Evolutionary conservation across 441 rosid genomes (phyloP).

Genomic region (Pelargonium myrrhifolium): DNA sequence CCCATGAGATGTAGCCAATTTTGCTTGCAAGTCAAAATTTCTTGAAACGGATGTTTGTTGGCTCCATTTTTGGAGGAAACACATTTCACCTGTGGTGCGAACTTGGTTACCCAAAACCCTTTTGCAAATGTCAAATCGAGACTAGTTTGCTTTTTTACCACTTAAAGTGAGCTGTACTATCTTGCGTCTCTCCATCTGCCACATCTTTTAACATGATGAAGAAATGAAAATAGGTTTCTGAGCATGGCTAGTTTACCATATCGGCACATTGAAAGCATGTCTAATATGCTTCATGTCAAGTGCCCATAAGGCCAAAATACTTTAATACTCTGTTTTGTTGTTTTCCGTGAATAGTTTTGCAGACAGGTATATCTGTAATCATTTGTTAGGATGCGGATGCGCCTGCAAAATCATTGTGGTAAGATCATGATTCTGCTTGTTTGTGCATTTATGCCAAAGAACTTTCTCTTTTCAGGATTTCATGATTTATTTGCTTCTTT

Average conservation of each 20-base stretch:
- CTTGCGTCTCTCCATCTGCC: not conserved
- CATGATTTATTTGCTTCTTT: no score
- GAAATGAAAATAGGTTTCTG: slow-evolving; percentile 10
- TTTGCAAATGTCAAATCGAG: not conserved
- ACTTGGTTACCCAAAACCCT: not conserved
- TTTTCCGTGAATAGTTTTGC: no score
- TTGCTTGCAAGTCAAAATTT: slow-evolving; percentile 18
- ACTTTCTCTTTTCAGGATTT: no score
- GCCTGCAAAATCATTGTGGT: no score
- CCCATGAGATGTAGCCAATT: slow-evolving; percentile 31
- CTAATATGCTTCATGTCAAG: no score
- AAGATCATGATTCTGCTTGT: no score
- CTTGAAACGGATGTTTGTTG: not conserved
- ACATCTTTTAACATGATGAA: not conserved
- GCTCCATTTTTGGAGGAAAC: not conserved
- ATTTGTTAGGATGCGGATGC: no score
- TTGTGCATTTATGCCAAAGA: no score
- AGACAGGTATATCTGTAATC: no score
- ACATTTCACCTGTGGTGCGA: not conserved
- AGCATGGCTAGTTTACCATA: not conserved
- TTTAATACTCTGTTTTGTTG: no score
- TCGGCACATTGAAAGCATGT: no score
- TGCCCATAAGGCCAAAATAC: no score
- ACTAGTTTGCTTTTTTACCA: not conserved
- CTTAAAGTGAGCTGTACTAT: not conserved